Conservation (phyloP, 345 rosid genomes). For the Orychophragmus violaceus region DNA sequence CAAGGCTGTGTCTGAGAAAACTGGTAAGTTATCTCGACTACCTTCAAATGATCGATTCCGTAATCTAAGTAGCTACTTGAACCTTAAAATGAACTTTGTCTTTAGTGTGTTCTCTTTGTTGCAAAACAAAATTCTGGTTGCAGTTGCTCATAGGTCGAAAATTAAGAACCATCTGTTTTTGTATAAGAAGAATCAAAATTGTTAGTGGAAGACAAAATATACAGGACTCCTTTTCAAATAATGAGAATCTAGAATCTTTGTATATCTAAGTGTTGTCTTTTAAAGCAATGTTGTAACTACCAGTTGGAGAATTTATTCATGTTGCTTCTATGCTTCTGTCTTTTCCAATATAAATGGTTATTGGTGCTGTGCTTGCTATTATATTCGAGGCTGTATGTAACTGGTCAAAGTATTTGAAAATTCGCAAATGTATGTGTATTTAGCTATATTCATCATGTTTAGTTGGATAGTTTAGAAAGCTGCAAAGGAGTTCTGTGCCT, state of each 20-base stretch:
- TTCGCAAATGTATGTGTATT: neutral
- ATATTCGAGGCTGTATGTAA: neutral
- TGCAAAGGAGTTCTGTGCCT: neutral
- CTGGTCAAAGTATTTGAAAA: neutral
- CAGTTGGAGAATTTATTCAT: neutral
- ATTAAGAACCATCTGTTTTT: neutral
- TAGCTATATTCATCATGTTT: neutral
- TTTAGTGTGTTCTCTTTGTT: no score
- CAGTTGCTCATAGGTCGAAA: neutral
- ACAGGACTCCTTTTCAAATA: neutral
- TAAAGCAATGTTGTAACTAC: neutral
- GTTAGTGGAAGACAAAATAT: neutral
- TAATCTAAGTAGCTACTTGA: neutral
- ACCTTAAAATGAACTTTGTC: neutral
- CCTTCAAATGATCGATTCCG: neutral
- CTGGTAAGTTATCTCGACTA: constrained; percentile 53
- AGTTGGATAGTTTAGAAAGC: neutral
- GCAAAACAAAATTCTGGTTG: no score
- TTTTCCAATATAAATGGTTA: neutral
- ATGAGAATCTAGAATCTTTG: neutral
- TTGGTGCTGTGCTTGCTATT: neutral
- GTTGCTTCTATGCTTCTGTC: neutral
- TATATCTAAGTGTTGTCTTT: neutral
- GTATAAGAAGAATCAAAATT: neutral
- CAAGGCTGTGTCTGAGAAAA: constrained; percentile 46